Evolutionary conservation across 805 yeast species (phyloP).

Genomic region (Starmerella asiatica): DNA sequence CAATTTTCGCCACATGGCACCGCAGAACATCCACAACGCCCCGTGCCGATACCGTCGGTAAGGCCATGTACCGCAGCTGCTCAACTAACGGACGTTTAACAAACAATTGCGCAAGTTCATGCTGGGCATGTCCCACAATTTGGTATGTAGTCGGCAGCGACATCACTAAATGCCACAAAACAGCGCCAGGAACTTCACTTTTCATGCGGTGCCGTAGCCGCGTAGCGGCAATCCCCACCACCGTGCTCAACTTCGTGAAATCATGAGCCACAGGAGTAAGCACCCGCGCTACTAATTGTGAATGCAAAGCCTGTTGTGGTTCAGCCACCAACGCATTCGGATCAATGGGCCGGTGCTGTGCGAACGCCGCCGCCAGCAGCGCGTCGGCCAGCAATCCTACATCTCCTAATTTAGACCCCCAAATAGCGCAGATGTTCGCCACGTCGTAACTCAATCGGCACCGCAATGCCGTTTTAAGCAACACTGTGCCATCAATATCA

Average conservation of each 20-base stretch:
- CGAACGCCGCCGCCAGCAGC: constrained; percentile 21
- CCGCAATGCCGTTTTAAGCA: constrained; percentile 11
- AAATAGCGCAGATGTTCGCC: constrained; percentile 14
- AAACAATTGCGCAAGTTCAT: constrained; percentile 8
- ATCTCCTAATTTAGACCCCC: neutral
- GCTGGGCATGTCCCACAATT: constrained; percentile 2
- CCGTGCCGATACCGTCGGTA: constrained; percentile 14
- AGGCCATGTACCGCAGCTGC: constrained; percentile 25
- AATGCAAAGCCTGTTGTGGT: neutral
- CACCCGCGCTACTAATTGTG: constrained; percentile 2
- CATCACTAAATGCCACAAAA: constrained; percentile 23
- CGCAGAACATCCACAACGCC: constrained; percentile 17
- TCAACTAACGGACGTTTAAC: constrained; percentile 24
- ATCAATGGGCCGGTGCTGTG: constrained; percentile 12
- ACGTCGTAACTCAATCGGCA: constrained; percentile 14
- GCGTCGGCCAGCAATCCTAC: constrained; percentile 18
- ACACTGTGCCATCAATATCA: neutral
- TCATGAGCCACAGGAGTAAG: constrained; percentile 3
- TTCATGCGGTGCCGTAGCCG: neutral
- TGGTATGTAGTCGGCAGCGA: constrained; percentile 5
- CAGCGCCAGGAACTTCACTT: constrained; percentile 14
- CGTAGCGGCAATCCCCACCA: constrained; percentile 7
- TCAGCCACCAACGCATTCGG: neutral
- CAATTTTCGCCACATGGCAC: constrained; percentile 8
- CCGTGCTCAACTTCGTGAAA: neutral